Percentiles rank a stretch among this genome's conserved stretches.
Evolutionary conservation across 495 filamentous ascomycete genomes (phyloP).

Genomic region (Ramalina peruviana): DNA sequence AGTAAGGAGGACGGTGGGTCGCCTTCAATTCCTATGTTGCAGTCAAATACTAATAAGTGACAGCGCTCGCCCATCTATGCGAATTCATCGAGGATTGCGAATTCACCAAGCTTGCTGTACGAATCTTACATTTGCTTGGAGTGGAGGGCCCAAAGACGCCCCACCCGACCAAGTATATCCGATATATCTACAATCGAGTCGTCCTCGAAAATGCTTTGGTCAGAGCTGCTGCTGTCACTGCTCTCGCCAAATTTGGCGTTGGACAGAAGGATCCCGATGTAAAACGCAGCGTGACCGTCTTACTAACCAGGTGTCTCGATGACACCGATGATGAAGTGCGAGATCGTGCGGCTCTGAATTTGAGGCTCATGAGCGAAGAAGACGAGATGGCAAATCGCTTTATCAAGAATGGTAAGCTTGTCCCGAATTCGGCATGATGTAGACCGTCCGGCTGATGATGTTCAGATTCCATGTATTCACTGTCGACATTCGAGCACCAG

Average conservation of each 20-base stretch:
- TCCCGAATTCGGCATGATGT: background rate
- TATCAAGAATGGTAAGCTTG: slow-evolving; percentile 69
- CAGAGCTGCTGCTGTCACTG: slow-evolving; percentile 87
- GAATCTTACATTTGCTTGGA: slow-evolving; percentile 85
- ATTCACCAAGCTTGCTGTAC: slow-evolving; percentile 94
- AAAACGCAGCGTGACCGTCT: slow-evolving; percentile 83
- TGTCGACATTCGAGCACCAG: slow-evolving; percentile 93
- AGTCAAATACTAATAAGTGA: slow-evolving; percentile 5
- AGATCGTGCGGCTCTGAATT: slow-evolving; percentile 85
- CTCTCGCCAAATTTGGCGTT: slow-evolving; percentile 92
- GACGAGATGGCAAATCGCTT: slow-evolving; percentile 74
- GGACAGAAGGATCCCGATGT: slow-evolving; percentile 94
- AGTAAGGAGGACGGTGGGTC: slow-evolving; percentile 76
- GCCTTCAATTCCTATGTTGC: background rate
- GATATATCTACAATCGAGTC: slow-evolving; percentile 98
- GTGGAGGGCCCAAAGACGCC: slow-evolving; percentile 90
- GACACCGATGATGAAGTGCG: slow-evolving; percentile 97
- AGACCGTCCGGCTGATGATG: background rate
- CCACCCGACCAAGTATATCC: slow-evolving; percentile 94
- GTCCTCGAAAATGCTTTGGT: slow-evolving; percentile 96
- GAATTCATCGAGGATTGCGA: slow-evolving; percentile 99
- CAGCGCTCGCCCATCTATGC: slow-evolving; percentile 84
- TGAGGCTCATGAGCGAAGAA: slow-evolving; percentile 74
- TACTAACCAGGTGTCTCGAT: slow-evolving; percentile 87
- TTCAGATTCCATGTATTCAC: slow-evolving; percentile 59